phyloP scores from a whole-genome alignment of 1,284 basidiomycete species.

The Porodaedalea pini region DNA sequence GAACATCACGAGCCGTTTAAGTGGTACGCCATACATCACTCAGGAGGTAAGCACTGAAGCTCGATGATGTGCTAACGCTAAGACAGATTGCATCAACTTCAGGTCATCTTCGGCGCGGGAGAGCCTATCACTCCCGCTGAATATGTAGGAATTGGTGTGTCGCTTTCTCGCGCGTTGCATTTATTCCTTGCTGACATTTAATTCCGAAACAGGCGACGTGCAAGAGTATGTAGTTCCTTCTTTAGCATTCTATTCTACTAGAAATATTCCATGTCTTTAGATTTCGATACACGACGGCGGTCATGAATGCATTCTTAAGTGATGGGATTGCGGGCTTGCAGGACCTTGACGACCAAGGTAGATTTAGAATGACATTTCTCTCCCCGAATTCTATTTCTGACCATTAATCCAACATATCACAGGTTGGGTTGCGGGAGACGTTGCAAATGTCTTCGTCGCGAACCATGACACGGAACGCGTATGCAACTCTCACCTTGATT shows the following conservation, averaged over 20 bases:
- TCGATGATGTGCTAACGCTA: background rate
- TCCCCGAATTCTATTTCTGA: background rate
- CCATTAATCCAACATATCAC: background rate
- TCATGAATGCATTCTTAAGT: constrained; percentile 50
- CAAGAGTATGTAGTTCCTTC: constrained; percentile 49
- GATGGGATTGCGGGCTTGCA: constrained; percentile 51
- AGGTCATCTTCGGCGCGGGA: constrained; percentile 47
- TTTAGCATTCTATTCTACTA: background rate
- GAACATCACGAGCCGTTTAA: constrained; percentile 49
- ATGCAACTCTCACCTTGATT: constrained; percentile 19
- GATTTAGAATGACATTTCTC: background rate
- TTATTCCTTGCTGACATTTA: background rate
- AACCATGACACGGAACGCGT: constrained; percentile 72
- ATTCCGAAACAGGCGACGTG: constrained; percentile 46
- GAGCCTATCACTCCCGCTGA: constrained; percentile 53
- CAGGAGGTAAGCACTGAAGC: constrained; percentile 43
- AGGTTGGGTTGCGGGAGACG: constrained; percentile 55
- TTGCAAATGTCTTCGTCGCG: constrained; percentile 63
- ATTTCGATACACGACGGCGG: constrained; percentile 56
- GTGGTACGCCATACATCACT: constrained; percentile 46
- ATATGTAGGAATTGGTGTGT: constrained; percentile 49
- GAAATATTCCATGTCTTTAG: constrained; percentile 31
- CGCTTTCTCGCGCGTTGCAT: background rate
- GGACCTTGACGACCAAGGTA: constrained; percentile 53
- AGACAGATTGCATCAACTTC: background rate